Evolutionary conservation across 805 yeast genomes (phyloP).

Genomic region (Yamadazyma olivae): DNA sequence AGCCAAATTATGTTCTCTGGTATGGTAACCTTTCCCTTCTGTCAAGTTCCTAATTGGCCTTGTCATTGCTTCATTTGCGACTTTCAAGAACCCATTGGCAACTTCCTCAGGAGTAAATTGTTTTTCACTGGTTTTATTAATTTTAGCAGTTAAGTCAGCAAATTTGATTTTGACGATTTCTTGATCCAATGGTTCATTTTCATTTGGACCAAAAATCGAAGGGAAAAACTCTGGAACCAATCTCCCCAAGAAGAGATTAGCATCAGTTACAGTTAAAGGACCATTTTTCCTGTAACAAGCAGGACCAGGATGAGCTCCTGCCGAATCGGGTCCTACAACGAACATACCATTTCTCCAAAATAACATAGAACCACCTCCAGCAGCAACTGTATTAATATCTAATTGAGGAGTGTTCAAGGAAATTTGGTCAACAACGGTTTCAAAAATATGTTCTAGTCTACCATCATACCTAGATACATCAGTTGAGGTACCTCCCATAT

Average conservation of each 20-base stretch:
- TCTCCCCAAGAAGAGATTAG: constrained; percentile 1
- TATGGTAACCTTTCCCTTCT: constrained; percentile 2
- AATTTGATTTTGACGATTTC: neutral
- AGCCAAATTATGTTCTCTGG: constrained; percentile 1
- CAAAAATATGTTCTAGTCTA: constrained; percentile 74
- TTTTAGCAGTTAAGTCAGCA: constrained; percentile 11
- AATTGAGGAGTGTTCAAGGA: constrained; percentile 44
- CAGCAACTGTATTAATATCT: constrained; percentile 10
- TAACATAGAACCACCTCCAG: constrained; percentile 32
- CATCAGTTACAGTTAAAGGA: constrained; percentile 22
- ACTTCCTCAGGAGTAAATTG: constrained; percentile 24
- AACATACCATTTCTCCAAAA: constrained; percentile 3
- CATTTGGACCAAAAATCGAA: constrained; percentile 1
- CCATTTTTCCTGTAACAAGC: constrained; percentile 35
- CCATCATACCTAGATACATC: constrained; percentile 76
- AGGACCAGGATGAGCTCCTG: constrained; percentile 32
- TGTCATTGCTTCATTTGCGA: constrained; percentile 29
- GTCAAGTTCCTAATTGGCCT: constrained; percentile 2
- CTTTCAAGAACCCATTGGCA: constrained; percentile 26
- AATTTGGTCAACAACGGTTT: constrained; percentile 82
- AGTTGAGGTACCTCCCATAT: constrained; percentile 87
- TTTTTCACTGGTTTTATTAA: constrained; percentile 31
- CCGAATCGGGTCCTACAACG: constrained; percentile 1
- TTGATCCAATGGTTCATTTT: neutral
- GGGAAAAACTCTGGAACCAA: constrained; percentile 1